Conservation (phyloP, 257 asterid species). For the Datura wrightii region DNA sequence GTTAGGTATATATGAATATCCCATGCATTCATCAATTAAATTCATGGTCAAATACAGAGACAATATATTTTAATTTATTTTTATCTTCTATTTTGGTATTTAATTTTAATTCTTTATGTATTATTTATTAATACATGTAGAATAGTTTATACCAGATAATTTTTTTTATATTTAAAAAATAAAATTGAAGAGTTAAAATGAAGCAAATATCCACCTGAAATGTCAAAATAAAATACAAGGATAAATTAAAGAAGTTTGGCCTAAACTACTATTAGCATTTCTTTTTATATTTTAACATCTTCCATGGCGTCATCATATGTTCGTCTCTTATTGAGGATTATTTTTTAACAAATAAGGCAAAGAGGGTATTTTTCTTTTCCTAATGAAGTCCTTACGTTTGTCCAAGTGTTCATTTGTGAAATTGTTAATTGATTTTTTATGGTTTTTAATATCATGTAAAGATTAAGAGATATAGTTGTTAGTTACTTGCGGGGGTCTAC, state of each 20-base stretch:
- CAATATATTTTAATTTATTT: too few relatives aligned
- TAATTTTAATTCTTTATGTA: too few relatives aligned
- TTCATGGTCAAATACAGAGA: neutral
- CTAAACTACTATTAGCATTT: neutral
- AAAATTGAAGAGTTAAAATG: too few relatives aligned
- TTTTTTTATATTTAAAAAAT: too few relatives aligned
- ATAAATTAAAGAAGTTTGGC: too few relatives aligned
- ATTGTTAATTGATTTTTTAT: neutral
- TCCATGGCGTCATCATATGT: neutral
- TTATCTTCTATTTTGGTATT: too few relatives aligned
- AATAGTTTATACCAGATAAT: too few relatives aligned
- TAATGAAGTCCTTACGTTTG: neutral
- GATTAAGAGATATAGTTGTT: neutral
- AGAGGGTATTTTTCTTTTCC: neutral
- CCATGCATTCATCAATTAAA: conserved; percentile 1
- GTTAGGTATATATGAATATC: neutral
- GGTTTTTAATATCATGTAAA: neutral
- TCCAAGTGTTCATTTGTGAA: neutral
- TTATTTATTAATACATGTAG: too few relatives aligned
- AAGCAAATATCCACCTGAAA: too few relatives aligned
- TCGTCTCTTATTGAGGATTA: neutral
- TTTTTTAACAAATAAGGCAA: neutral
- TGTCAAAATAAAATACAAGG: too few relatives aligned
- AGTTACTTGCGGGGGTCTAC: too few relatives aligned
- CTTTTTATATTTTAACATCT: neutral